Evolutionary conservation across 345 rosid species (phyloP), one percentile per base, ranked within the genome.

Genomic region (Dipteronia sinensis): DNA sequence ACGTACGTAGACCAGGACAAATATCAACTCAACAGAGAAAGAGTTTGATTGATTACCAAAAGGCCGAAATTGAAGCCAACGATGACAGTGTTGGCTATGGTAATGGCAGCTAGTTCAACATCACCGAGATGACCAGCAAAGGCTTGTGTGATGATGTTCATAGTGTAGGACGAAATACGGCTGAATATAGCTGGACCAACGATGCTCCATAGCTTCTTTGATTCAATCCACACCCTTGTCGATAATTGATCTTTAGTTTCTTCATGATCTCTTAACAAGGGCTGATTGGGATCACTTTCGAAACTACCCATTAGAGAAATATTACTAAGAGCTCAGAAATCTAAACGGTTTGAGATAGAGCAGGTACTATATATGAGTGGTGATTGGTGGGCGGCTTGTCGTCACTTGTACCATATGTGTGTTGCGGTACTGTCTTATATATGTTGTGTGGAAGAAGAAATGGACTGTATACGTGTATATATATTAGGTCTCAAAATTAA

Each of bases 61-160:
- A 91, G 87, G 65, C 95, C 95, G 10, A 88, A 91, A 80, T 88
- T 85, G 85, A 91, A 89, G 80, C 95, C 95, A 23, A 90, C 92
- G 16, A 89, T 88, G 79, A 91, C 95, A 38, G 86, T 85, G 74
- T 89, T 91, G 75, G 92, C 95, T 1, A 91, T 87, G 79, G 93
- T 89, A 44, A 91, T 84, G 15, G 95, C 83, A 34, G 95, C 95
- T 42, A 91, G 90, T 25, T 87, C 81, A 15, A 91, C 80, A 10
- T 89, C 92, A 22, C 92, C 92, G 15, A 91, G 88, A 74, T 91
- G 95, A 67, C 93, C 95, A 9, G 95, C 92, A 34, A 89, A 91
- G 42, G 88, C 90, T 78, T 89, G 95, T 58, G 93, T 88, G 72
- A 91, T 20, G 29, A 90, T 82, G 81, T 86, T 88, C 78, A 89